Evolutionary conservation across 805 yeast species (phyloP).

Genomic region (Candida sonorensis): DNA sequence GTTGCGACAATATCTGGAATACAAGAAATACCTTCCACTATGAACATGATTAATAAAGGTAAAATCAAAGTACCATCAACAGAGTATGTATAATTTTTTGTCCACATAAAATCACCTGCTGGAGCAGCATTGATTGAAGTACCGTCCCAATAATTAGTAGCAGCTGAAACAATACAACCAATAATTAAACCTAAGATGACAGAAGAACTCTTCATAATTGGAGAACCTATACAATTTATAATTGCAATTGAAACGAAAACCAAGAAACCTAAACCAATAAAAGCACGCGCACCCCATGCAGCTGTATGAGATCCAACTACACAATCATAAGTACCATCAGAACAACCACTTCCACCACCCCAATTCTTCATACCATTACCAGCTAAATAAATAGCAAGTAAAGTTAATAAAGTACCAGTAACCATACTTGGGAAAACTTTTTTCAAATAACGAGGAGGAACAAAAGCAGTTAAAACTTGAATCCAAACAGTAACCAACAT

Average conservation of each 20-base stretch:
- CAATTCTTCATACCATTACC: constrained; percentile 66
- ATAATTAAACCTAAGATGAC: constrained; percentile 68
- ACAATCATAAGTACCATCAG: constrained; percentile 31
- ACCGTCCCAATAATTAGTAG: constrained; percentile 66
- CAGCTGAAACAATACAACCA: constrained; percentile 83
- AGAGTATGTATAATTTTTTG: constrained; percentile 58
- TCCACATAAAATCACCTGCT: constrained; percentile 74
- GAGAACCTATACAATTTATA: constrained; percentile 73
- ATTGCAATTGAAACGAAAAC: constrained; percentile 60
- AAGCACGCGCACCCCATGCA: constrained; percentile 70
- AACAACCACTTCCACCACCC: constrained; percentile 75
- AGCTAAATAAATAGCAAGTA: constrained; percentile 62
- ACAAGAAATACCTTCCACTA: constrained; percentile 73
- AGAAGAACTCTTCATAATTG: constrained; percentile 80
- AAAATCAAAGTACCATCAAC: constrained; percentile 72
- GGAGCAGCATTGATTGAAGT: constrained; percentile 56
- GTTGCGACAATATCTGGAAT: constrained; percentile 88
- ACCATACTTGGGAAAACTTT: constrained; percentile 72
- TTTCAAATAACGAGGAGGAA: constrained; percentile 58
- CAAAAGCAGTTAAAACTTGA: constrained; percentile 58
- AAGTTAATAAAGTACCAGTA: constrained; percentile 78
- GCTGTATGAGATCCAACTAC: constrained; percentile 40
- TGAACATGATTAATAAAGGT: constrained; percentile 66
- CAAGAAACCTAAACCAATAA: constrained; percentile 70
- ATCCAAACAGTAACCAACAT: constrained; percentile 60